Percentiles rank a stretch among this genome's conserved stretches.
These are phyloP conservation scores for Drosera spatulata DNA, from an alignment of 179 eudicot species.

Conservation along the genomic window DNA sequence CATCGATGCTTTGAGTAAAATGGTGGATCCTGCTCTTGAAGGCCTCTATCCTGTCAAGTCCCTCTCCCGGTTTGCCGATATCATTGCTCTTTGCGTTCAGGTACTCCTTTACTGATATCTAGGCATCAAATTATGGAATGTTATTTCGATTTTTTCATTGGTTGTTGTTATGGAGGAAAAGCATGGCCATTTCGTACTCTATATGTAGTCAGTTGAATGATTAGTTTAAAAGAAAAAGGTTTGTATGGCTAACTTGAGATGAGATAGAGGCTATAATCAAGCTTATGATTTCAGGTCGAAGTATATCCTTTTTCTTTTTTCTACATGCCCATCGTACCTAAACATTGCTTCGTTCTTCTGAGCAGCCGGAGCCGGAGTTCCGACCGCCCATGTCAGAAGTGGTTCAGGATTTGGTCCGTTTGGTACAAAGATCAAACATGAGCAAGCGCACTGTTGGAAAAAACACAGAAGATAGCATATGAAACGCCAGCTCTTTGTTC, in stretches of 20 bases:
- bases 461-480: no score
- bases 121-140: background rate
- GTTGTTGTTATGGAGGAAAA: no score
- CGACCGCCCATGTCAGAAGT: slow-evolving; percentile 68
- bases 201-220: no score
- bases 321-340: no score
- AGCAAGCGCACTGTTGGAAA: slow-evolving; percentile 94
- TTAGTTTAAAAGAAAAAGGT: no score
- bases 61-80: slow-evolving; percentile 55
- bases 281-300: no score
- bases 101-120: slow-evolving; percentile 4
- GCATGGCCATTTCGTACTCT: no score
- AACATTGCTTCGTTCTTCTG: background rate
- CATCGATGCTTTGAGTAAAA: slow-evolving; percentile 54
- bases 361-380: slow-evolving; percentile 61
- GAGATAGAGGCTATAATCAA: no score
- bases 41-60: slow-evolving; percentile 54
- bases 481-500: no score
- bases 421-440: slow-evolving; percentile 72
- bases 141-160: no score
- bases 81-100: slow-evolving; percentile 60
- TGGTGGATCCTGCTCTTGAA: slow-evolving; percentile 61
- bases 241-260: no score
- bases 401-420: slow-evolving; percentile 49
- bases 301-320: background rate